These are phyloP conservation scores for Schwanniomyces etchellsii DNA, from an alignment of 1,139 yeast species.

Conservation along the genomic window DNA sequence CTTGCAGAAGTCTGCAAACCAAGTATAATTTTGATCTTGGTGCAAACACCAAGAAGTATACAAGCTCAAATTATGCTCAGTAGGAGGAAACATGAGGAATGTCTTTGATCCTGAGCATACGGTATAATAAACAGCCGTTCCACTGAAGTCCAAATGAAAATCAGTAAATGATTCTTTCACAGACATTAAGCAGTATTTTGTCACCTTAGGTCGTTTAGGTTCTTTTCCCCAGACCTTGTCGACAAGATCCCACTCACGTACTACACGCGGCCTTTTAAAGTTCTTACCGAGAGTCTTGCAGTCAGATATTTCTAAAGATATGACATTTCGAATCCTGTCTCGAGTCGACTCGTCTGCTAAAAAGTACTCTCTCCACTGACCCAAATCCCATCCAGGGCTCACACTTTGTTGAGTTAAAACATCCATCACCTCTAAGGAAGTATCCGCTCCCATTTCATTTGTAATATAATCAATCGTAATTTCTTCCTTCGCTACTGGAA, in stretches of 20 bases:
- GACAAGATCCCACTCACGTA: conserved; percentile 64
- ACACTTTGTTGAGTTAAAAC: conserved; percentile 73
- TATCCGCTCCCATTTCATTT: conserved; percentile 56
- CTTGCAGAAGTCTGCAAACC: conserved; percentile 53
- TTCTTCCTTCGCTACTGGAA: conserved; percentile 29
- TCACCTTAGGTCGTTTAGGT: conserved; percentile 57
- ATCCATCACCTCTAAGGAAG: conserved; percentile 80
- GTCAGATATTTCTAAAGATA: conserved; percentile 71
- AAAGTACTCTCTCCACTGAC: conserved; percentile 73
- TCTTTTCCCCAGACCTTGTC: conserved; percentile 54
- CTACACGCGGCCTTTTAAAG: conserved; percentile 62
- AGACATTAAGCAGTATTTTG: conserved; percentile 84
- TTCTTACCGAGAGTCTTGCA: conserved; percentile 42
- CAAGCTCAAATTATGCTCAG: conserved; percentile 49
- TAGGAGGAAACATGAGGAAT: conserved; percentile 77
- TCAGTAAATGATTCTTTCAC: conserved; percentile 79
- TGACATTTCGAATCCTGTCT: conserved; percentile 72
- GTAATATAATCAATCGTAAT: conserved; percentile 56
- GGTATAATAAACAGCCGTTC: conserved; percentile 87
- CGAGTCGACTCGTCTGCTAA: conserved; percentile 37
- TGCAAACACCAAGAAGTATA: conserved; percentile 73
- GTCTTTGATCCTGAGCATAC: conserved; percentile 68
- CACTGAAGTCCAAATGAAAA: conserved; percentile 89
- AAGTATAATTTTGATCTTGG: conserved; percentile 55
- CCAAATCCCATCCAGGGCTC: conserved; percentile 62